Conservation (phyloP, 1,139 yeast genomes). For the Debaryomyces robertsiae region DNA sequence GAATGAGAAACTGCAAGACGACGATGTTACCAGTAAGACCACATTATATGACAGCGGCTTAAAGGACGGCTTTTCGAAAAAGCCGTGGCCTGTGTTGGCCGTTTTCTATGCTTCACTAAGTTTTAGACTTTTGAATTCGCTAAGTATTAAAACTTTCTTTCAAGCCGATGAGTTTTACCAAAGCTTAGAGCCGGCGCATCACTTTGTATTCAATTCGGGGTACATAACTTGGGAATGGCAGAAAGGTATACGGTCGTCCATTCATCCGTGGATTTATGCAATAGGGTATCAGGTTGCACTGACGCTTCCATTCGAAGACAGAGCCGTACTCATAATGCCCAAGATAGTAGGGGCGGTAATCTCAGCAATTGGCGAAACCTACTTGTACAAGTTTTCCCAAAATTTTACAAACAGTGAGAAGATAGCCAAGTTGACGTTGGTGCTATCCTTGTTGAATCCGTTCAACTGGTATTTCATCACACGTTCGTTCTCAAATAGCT, state of each 20-base stretch:
- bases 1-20: background rate
- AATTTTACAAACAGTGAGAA: conserved; percentile 35
- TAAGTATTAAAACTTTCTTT: conserved; percentile 71
- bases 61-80: too few relatives aligned
- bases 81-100: background rate
- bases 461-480: conserved; percentile 84
- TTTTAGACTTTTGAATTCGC: conserved; percentile 60
- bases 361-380: conserved; percentile 74
- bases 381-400: conserved; percentile 51
- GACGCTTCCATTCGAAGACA: conserved; percentile 14
- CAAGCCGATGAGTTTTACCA: conserved; percentile 98
- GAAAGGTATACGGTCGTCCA: conserved; percentile 68
- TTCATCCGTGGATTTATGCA: conserved; percentile 77
- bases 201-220: conserved; percentile 74
- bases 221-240: conserved; percentile 95
- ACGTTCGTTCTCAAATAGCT: conserved; percentile 82
- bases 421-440: conserved; percentile 49
- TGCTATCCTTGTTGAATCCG: conserved; percentile 65
- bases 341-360: conserved; percentile 68
- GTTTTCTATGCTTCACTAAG: conserved; percentile 15
- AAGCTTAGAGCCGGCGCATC: conserved; percentile 89
- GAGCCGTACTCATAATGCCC: conserved; percentile 45
- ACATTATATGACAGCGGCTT: background rate
- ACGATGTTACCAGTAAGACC: background rate
- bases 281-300: conserved; percentile 33